Conservation (phyloP, 441 rosid genomes). For the Monsonia emarginata region DNA sequence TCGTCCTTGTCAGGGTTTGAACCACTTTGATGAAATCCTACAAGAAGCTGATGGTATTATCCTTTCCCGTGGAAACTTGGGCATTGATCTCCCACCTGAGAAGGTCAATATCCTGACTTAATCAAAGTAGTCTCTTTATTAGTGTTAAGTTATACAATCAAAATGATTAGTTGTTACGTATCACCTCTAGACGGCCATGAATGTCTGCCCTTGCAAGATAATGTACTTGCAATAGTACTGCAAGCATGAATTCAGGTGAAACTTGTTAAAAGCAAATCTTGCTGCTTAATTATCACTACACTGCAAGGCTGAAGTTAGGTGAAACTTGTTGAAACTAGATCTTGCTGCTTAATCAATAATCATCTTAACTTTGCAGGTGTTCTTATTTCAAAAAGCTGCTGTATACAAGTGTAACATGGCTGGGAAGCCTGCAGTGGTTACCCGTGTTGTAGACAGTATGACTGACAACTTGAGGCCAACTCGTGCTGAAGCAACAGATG, state of each 20-base stretch:
- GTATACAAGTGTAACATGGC: constrained; percentile 98
- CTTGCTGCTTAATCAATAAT: constrained; percentile 1
- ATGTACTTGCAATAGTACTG: neutral
- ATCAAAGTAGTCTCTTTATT: constrained; percentile 3
- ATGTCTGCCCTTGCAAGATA: neutral
- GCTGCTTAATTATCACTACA: too few relatives aligned
- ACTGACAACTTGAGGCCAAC: constrained; percentile 92
- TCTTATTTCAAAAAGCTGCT: constrained; percentile 90
- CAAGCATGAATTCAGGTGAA: neutral
- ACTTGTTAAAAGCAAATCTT: neutral
- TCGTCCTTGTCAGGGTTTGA: constrained; percentile 50
- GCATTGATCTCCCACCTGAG: constrained; percentile 96
- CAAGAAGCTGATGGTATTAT: constrained; percentile 98
- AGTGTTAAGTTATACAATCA: neutral
- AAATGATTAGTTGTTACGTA: neutral
- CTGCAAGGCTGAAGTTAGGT: too few relatives aligned
- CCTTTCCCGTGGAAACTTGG: constrained; percentile 95
- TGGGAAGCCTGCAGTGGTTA: constrained; percentile 90
- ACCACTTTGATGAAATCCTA: constrained; percentile 91
- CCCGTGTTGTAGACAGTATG: constrained; percentile 99
- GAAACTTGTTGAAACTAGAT: neutral
- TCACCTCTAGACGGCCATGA: neutral
- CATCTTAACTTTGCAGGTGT: constrained; percentile 46
- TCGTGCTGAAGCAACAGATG: constrained; percentile 99
- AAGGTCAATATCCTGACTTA: constrained; percentile 41